Evolutionary conservation across 2,329 filamentous ascomycete genomes (phyloP).

Genomic region (Tolypocladium paradoxum): DNA sequence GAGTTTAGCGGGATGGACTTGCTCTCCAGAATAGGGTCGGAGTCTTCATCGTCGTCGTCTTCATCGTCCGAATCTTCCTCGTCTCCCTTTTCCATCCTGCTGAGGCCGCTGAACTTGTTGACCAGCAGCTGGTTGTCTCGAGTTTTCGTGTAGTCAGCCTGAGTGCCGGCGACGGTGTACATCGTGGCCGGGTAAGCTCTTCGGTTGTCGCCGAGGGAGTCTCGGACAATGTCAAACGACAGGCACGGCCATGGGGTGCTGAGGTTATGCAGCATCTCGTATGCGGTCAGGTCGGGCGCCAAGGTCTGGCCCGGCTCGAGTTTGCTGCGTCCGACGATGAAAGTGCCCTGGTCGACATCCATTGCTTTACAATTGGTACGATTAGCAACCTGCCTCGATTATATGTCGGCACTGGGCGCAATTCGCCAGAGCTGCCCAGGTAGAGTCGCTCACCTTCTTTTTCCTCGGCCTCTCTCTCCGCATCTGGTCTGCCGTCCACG

Average conservation of each 20-base stretch:
- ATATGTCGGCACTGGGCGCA: neutral
- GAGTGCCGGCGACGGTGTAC: conserved; percentile 89
- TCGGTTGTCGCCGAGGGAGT: conserved; percentile 77
- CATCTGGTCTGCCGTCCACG: conserved; percentile 84
- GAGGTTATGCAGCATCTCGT: conserved; percentile 93
- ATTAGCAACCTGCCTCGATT: neutral
- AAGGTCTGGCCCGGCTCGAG: conserved; percentile 84
- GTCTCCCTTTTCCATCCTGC: conserved; percentile 67
- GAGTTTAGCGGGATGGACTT: conserved; percentile 76
- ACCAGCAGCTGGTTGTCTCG: conserved; percentile 92
- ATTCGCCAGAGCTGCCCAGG: neutral
- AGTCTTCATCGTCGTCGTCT: conserved; percentile 61
- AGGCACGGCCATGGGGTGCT: conserved; percentile 95
- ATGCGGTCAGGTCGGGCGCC: conserved; percentile 84
- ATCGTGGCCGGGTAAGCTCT: conserved; percentile 92
- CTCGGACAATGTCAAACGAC: conserved; percentile 85
- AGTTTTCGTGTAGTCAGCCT: conserved; percentile 64
- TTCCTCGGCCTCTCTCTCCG: conserved; percentile 85
- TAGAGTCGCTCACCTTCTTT: conserved; percentile 42
- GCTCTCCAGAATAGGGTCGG: conserved; percentile 89
- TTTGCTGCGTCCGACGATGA: conserved; percentile 90
- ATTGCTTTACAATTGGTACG: conserved; percentile 41
- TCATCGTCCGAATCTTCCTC: conserved; percentile 59
- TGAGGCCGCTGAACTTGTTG: conserved; percentile 89
- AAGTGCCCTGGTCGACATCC: conserved; percentile 89